Conservation (phyloP, 208 protist species). For the Acanthamoeba sp. region DNA sequence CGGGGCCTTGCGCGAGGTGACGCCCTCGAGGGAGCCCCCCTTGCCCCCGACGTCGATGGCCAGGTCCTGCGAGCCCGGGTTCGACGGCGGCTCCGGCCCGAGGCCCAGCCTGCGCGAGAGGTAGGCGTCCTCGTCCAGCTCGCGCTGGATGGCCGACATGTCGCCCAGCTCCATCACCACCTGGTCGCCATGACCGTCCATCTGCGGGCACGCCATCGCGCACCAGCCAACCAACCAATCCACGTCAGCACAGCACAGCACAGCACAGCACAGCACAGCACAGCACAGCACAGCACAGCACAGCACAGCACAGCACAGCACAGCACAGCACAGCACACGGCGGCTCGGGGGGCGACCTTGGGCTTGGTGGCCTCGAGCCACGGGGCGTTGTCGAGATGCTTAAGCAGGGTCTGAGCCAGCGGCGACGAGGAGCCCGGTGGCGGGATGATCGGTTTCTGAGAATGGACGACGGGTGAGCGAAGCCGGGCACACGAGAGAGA, state of each 20-base stretch:
- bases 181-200: neutral
- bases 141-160: neutral
- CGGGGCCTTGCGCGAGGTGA: conserved; percentile 21
- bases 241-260: neutral
- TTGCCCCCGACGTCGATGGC: conserved; percentile 11
- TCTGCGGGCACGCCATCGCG: neutral
- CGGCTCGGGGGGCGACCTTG: neutral
- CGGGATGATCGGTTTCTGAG: conserved; percentile 63
- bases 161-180: conserved; percentile 51
- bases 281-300: neutral
- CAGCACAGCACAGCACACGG: neutral
- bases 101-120: conserved; percentile 14
- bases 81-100: conserved; percentile 39
- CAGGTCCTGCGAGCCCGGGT: conserved; percentile 28
- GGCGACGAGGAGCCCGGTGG: conserved; percentile 16
- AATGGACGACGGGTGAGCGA: too few relatives aligned
- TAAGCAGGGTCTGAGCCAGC: conserved; percentile 21
- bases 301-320: too few relatives aligned
- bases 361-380: conserved; percentile 18
- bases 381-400: conserved; percentile 15
- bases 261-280: neutral
- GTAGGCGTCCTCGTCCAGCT: conserved; percentile 21
- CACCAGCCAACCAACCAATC: neutral
- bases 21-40: neutral
- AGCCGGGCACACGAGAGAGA: too few relatives aligned